Conservation (phyloP, 306 rosid species). For the Dryas alaskensis region DNA sequence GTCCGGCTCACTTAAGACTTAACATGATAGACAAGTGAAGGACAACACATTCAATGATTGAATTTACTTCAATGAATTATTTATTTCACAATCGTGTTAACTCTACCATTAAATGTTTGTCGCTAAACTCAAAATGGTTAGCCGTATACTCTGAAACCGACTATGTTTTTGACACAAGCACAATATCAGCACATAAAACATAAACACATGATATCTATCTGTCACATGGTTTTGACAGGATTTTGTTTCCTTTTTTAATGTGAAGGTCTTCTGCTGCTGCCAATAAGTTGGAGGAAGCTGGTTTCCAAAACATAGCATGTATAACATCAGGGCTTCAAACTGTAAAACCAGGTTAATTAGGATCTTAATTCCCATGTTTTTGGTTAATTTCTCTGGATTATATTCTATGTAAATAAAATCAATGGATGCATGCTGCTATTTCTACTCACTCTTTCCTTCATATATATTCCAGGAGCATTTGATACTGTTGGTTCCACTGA, state of each 20-base stretch:
- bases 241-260: slow-evolving; percentile 36
- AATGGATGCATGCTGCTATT: not conserved
- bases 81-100: too few relatives aligned
- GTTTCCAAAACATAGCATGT: slow-evolving; percentile 70
- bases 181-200: too few relatives aligned
- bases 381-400: not conserved
- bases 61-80: too few relatives aligned
- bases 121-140: too few relatives aligned
- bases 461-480: slow-evolving; percentile 57
- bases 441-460: not conserved
- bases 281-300: slow-evolving; percentile 64
- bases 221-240: slow-evolving; percentile 17
- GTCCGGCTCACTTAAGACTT: too few relatives aligned
- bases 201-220: too few relatives aligned
- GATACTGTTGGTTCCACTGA: slow-evolving; percentile 71
- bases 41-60: too few relatives aligned
- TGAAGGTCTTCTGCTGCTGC: slow-evolving; percentile 88
- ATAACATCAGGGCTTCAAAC: slow-evolving; percentile 84
- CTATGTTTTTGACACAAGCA: too few relatives aligned
- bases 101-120: too few relatives aligned
- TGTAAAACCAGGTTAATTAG: slow-evolving; percentile 62
- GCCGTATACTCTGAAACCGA: too few relatives aligned
- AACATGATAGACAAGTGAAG: too few relatives aligned
- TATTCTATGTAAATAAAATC: not conserved
- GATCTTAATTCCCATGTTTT: not conserved